Percentiles rank a stretch among this genome's conserved stretches.
Evolutionary conservation across 1,284 basidiomycete species (phyloP).

Genomic region (Hypsizygus ulmarius): DNA sequence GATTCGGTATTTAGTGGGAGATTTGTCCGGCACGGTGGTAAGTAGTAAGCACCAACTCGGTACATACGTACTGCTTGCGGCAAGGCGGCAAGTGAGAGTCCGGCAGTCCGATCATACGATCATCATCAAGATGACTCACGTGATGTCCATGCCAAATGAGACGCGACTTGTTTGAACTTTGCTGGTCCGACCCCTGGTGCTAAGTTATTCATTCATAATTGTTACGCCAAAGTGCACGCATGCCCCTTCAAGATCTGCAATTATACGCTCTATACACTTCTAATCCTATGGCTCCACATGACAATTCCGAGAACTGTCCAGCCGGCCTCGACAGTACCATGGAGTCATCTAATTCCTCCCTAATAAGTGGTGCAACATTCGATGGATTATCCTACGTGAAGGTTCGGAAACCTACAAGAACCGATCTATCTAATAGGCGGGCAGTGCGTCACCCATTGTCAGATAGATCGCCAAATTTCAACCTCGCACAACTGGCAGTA

Average conservation of each 20-base stretch:
- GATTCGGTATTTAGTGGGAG: too few species aligned
- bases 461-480: conserved; percentile 6
- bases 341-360: conserved; percentile 1
- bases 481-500: conserved; percentile 3
- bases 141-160: too few species aligned
- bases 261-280: neutral
- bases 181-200: neutral
- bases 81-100: too few species aligned
- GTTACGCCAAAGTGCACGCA: conserved; percentile 1
- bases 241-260: conserved; percentile 4
- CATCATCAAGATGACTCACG: too few species aligned
- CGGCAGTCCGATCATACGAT: too few species aligned
- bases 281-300: conserved; percentile 7
- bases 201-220: neutral
- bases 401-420: conserved; percentile 1
- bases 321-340: conserved; percentile 10
- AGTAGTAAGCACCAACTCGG: too few species aligned
- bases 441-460: conserved; percentile 2
- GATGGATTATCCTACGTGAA: conserved; percentile 7
- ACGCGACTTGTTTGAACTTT: too few species aligned
- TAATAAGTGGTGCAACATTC: neutral
- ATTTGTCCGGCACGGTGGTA: too few species aligned
- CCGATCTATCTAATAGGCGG: neutral
- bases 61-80: too few species aligned
- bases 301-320: conserved; percentile 4